Evolutionary conservation across 2,329 filamentous ascomycete genomes (phyloP), one percentile per base, ranked within the genome.

Genomic region (Xenoacremonium recifei): DNA sequence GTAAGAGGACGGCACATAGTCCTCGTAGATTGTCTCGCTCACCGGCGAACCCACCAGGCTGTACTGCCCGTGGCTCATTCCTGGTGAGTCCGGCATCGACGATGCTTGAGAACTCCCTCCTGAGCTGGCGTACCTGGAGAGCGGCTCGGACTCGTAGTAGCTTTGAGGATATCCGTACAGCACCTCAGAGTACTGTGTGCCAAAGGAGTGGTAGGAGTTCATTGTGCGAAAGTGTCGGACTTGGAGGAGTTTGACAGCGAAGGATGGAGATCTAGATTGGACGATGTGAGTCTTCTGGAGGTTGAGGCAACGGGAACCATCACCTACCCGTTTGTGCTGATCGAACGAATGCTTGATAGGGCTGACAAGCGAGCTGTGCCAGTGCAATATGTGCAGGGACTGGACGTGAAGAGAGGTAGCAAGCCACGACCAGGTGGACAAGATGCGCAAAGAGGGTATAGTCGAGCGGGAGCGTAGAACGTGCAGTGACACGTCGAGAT

Each of bases 111-210:
- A 58, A 38, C 56, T 60, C 9, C 56, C 58, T 6, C 60, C 55
- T 4, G 62, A 64, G 47, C 62, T 63, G 3, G 37, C 44, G 40
- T 59, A 53, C 34, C 58, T 52, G 13, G 50, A 49, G 25, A 65
- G 48, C 18, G 59, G 54, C 25, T 58, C 47, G 13, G 60, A 59
- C 32, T 55, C 52, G 35, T 53, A 50, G 20, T 42, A 45, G 9
- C 53, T 37, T 11, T 40, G 38, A n/a, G 40, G 39, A 32, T 55
- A 52, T 23, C 42, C 47, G 6, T 38, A 25, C 29, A 51, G 50
- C n/a, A n/a, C n/a, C n/a, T n/a, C n/a, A n/a, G n/a, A n/a, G n/a
- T n/a, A n/a, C n/a, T n/a, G n/a, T n/a, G n/a, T n/a, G n/a, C n/a
- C n/a, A n/a, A n/a, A n/a, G n/a, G n/a, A n/a, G n/a, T n/a, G n/a